Evolutionary conservation across 2,329 filamentous ascomycete species (phyloP).

Genomic region (Colletotrichum tamarilloi): DNA sequence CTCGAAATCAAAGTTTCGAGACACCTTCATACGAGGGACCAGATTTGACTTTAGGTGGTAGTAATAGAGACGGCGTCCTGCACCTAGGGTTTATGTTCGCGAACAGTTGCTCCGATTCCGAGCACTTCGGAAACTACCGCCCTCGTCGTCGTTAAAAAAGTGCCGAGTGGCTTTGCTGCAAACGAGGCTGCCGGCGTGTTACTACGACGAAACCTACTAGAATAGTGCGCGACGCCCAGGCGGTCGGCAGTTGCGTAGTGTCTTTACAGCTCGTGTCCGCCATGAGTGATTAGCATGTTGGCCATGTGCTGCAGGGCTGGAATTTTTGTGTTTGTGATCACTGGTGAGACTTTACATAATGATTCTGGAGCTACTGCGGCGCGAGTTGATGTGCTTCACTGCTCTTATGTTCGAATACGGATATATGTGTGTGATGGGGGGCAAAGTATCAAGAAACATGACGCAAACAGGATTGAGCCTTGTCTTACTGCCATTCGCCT

Average conservation of each 20-base stretch:
- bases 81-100: not conserved
- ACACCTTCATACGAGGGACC: not conserved
- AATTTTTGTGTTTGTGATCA: not conserved
- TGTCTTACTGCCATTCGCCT: not conserved
- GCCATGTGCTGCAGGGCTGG: slow-evolving; percentile 28
- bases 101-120: not conserved
- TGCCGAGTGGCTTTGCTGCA: not conserved
- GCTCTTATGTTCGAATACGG: not conserved
- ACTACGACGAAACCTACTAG: slow-evolving; percentile 25
- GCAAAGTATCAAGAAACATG: slow-evolving; percentile 1
- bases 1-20: not conserved
- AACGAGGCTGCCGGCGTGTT: not conserved
- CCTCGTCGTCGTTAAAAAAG: not conserved
- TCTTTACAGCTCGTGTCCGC: slow-evolving; percentile 24
- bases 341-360: slow-evolving; percentile 9
- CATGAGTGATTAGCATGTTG: slow-evolving; percentile 31
- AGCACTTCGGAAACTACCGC: not conserved
- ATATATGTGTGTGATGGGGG: not conserved
- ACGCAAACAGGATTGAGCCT: not conserved
- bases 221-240: slow-evolving; percentile 3
- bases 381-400: not conserved
- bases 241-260: slow-evolving; percentile 29
- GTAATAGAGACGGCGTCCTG: not conserved
- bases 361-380: not conserved
- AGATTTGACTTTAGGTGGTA: not conserved